phyloP scores from a whole-genome alignment of 768 basidiomycete genomes.

The Cystobasidium tubakii region DNA sequence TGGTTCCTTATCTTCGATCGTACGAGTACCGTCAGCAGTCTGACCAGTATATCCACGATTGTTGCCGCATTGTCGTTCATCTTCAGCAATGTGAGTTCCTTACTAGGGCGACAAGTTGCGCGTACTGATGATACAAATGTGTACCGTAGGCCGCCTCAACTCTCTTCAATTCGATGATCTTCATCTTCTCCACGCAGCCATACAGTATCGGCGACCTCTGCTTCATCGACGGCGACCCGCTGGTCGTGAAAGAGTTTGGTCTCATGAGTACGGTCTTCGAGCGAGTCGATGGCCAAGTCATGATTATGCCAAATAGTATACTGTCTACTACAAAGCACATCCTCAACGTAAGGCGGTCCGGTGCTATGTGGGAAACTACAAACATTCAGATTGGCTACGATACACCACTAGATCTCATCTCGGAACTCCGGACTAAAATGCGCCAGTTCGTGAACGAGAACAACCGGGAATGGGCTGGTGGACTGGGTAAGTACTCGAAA shows the following conservation, averaged over 20 bases:
- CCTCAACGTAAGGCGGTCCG: slow-evolving; percentile 69
- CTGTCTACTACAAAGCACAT: slow-evolving; percentile 66
- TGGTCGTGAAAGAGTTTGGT: slow-evolving; percentile 70
- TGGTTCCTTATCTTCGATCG: slow-evolving; percentile 71
- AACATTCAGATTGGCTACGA: slow-evolving; percentile 57
- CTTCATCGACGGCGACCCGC: slow-evolving; percentile 63
- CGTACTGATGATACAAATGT: neutral
- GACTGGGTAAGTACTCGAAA: slow-evolving; percentile 11
- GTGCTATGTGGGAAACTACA: slow-evolving; percentile 56
- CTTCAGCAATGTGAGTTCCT: slow-evolving; percentile 59
- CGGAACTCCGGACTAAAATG: slow-evolving; percentile 61
- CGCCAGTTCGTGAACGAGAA: slow-evolving; percentile 60
- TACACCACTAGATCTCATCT: slow-evolving; percentile 65
- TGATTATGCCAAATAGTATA: slow-evolving; percentile 70
- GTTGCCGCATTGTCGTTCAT: slow-evolving; percentile 79
- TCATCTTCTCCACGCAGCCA: slow-evolving; percentile 79
- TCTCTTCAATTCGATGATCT: slow-evolving; percentile 73
- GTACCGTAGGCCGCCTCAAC: slow-evolving; percentile 57
- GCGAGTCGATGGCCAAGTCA: slow-evolving; percentile 72
- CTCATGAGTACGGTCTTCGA: slow-evolving; percentile 72
- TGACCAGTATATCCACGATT: slow-evolving; percentile 72
- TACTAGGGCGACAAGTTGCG: neutral
- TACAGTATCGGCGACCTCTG: slow-evolving; percentile 67
- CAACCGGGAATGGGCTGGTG: slow-evolving; percentile 61
- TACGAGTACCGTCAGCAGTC: slow-evolving; percentile 61